Evolutionary conservation across 2,329 filamentous ascomycete species (phyloP), one percentile per base, ranked within the genome.

Genomic region (Thelonectria olida): DNA sequence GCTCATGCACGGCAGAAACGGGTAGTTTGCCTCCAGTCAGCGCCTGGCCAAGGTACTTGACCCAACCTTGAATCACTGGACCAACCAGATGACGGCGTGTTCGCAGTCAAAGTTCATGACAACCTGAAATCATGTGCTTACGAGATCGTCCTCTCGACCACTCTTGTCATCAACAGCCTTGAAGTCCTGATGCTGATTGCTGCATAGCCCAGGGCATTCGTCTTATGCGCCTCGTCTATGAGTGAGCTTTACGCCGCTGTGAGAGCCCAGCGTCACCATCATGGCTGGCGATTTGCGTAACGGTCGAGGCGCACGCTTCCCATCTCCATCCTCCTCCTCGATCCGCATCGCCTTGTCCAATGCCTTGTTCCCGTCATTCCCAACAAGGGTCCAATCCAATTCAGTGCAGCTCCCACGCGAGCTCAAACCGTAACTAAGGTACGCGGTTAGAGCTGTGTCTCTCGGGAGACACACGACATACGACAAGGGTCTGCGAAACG

Each of bases 401-500:
- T 42, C 23, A 54, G 39, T 42, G 25, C 50, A 41, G 25, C 25
- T 61, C 34, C 28, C 52, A 56, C 47, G 52, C 52, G 52, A 55
- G 28, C 42, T 52, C 31, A 13, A 28, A 39, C 20, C 41, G 22
- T 23, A n/a, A 5, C 20, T 19, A 41, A n/a, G n/a, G n/a, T 54
- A 42, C 50, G 58, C 41, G 58, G 52, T 51, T 50, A 48, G 34
- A 42, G 27, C 48, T 45, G 36, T 38, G 42, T 54, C 45, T 45
- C 50, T 54, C 17, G 44, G 44, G 59, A 58, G 49, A 62, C 54
- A 48, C 54, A 48, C 54, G 44, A 47, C 50, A 50, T 23, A 27
- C 58, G 34, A 49, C 54, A 52, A 39, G 54, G 54, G 44, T 38
- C 38, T 38, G 45, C 49, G 49, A 60, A 54, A 58, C 49, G 54